Base-by-base conservation (phyloP, 148 eudicot species). In the Polygonum aviculare region DNA sequence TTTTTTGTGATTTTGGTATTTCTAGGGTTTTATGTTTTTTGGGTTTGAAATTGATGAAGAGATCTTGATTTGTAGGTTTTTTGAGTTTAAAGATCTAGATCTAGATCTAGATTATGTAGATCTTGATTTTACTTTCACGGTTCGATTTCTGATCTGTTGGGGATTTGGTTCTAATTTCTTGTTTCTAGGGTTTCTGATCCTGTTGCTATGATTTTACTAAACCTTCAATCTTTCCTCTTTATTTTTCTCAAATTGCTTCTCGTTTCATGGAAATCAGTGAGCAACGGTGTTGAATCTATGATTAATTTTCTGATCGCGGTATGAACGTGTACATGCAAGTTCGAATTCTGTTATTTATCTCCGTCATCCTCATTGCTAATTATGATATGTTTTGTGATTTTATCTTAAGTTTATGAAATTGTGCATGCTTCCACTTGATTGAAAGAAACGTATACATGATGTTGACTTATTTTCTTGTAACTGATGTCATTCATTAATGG, bases 401-500 rank as follows among this genome's bases (percentile, higher is more conserved):
- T 16, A 21, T 60, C 4, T 31, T 60, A 12, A 26, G 31, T 26
- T 26, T 26, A 26, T 16, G 19, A 67, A 38, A 67, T 67, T 67
- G 72, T 67, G 72, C 72, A 67, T 14, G 69, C 12, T 22, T 60
- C 69, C 22, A 60, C 15, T 12, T 26, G 4, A 60, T 60, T 60
- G 14, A 26, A 60, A 5, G 5, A n/a, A n/a, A n/a, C n/a, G n/a
- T n/a, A n/a, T 4, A 36, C 31, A n/a, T n/a, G n/a, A n/a, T n/a
- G n/a, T n/a, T 60, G 44, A 67, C 21, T 67, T 11, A 67, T 67
- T 67, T 36, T 67, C 8, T 67, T 67, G 72, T 35, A 14, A 72
- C 16, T 52, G 16, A 72, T 41, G 84, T 73, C 71, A 48, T 78
- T 12, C 21, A 35, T 76, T 21, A 76, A 85, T 85, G 85, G 84